Percentiles rank a stretch among this genome's conserved stretches.
Evolutionary conservation across 164 flowering plant genomes (phyloP).

Genomic region (Kalanchoe fedtschenkoi): DNA sequence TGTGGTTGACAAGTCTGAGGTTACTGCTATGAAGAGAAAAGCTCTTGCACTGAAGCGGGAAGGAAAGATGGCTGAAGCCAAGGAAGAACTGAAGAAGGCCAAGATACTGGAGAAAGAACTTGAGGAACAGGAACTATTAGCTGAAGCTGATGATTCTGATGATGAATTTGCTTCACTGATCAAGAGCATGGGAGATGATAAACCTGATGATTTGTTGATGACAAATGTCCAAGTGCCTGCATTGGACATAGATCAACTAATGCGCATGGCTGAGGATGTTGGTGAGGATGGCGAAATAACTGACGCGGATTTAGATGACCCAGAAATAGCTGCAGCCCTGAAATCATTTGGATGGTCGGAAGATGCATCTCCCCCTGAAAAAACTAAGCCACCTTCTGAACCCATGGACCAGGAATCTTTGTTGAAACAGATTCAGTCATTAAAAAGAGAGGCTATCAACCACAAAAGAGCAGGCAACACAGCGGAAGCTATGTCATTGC

Average conservation of each 20-base stretch:
- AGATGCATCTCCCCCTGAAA: constrained; percentile 28
- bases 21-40: constrained; percentile 58
- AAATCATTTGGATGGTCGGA: constrained; percentile 79
- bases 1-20: constrained; percentile 45
- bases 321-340: constrained; percentile 61
- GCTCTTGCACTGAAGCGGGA: constrained; percentile 78
- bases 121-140: constrained; percentile 79
- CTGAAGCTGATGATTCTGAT: constrained; percentile 74
- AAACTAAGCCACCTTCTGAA: constrained; percentile 10
- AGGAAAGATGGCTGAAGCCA: constrained; percentile 89
- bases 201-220: constrained; percentile 24
- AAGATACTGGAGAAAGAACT: constrained; percentile 75
- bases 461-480: constrained; percentile 64
- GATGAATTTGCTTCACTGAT: constrained; percentile 72
- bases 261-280: constrained; percentile 32
- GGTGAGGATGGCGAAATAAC: constrained; percentile 55
- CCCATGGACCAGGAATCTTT: constrained; percentile 30
- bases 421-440: constrained; percentile 38
- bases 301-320: constrained; percentile 77
- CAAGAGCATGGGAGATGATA: constrained; percentile 47
- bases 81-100: constrained; percentile 87
- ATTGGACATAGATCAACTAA: constrained; percentile 33
- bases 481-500: constrained; percentile 50
- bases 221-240: constrained; percentile 14
- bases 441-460: constrained; percentile 61